Evolutionary conservation across 805 yeast genomes (phyloP), one percentile per base, ranked within the genome.

Genomic region (Candida pseudoglaebosa): DNA sequence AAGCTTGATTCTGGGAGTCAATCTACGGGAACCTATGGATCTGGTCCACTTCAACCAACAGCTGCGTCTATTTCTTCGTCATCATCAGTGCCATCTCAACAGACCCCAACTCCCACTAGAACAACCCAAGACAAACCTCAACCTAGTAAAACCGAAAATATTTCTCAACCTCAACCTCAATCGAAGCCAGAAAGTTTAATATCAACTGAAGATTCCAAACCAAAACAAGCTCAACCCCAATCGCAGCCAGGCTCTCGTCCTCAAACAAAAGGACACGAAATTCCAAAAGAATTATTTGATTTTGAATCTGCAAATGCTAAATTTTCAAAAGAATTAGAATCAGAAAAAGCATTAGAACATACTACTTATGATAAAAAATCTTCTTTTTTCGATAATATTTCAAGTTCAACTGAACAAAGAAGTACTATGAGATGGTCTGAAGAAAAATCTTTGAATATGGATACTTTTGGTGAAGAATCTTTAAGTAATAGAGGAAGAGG

Each of bases 311-410:
- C 77, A 48, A 86, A 84, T 57, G 89, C 90, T 28, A 80, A 78
- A 56, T 86, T 88, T 60, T 62, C 67, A 20, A 76, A 71, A 48
- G 80, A 76, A 37, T 67, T 60, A 19, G 63, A 57, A 26, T 53
- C 51, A 18, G 61, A 59, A 42, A 69, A 61, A 24, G 68, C 52
- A 13, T 50, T 54, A 17, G 63, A 59, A 19, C 48, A 42, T 26
- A 39, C 54, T 7, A 54, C 52, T 20, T 93, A 93, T 67, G 77
- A 89, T 65, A 88, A 82, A 59, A 75, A 76, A 53, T 77, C 88
- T 10, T 89, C 97, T 1, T 91, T 93, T 61, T 91, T 91, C 54
- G 98, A 93, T 62, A 78, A 76, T 44, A 77, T 91, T 41, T 84
- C 95, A 8, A 77, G 88, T 8, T 80, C 88, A 3, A 70, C 80